phyloP scores from a whole-genome alignment of 2,329 filamentous ascomycete genomes.

The Pyrenophora graminea region DNA sequence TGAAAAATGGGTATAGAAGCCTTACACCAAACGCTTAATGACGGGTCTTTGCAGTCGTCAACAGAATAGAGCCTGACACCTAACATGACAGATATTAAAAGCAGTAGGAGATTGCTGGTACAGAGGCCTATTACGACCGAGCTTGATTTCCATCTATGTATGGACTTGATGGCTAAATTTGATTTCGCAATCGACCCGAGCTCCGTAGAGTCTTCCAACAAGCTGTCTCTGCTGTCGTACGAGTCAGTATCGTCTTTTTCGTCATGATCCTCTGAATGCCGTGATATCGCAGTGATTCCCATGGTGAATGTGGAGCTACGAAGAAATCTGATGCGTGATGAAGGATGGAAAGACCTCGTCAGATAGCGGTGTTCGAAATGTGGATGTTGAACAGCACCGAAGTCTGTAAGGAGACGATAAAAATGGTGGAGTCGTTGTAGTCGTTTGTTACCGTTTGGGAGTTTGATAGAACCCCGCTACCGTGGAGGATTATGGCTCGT shows the following conservation, averaged over 20 bases:
- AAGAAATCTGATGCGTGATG: not conserved
- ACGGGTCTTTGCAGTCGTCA: not conserved
- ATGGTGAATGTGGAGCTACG: not conserved
- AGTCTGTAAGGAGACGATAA: not conserved
- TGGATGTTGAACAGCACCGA: not conserved
- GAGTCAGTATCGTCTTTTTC: not conserved
- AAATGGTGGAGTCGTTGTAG: no score
- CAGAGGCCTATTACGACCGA: not conserved
- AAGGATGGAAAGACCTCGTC: not conserved
- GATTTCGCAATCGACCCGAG: not conserved
- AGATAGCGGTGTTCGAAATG: not conserved
- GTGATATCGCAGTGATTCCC: not conserved
- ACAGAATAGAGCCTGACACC: not conserved
- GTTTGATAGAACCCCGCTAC: no score
- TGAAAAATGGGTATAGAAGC: not conserved
- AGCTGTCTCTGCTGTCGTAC: not conserved
- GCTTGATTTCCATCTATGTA: not conserved
- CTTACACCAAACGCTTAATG: not conserved
- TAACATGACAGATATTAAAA: not conserved
- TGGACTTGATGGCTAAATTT: not conserved
- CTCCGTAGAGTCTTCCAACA: not conserved
- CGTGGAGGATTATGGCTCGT: no score
- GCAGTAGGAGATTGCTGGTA: not conserved
- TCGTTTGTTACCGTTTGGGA: not conserved
- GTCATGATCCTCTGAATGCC: not conserved